Conservation (phyloP, 208 protist species). For the Acanthamoeba lenticulata region DNA sequence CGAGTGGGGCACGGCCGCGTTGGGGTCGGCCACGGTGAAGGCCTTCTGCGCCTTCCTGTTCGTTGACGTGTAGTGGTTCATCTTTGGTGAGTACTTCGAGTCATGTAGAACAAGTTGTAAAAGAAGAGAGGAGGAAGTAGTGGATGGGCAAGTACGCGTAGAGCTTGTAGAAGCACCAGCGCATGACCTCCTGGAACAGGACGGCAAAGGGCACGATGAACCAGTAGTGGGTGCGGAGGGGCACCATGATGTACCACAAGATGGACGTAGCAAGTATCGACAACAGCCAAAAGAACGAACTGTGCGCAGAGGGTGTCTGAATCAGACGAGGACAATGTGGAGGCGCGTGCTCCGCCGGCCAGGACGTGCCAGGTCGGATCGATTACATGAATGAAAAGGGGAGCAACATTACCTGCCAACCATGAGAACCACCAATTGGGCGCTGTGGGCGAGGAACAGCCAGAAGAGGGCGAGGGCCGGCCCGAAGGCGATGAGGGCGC, state of each 20-base stretch:
- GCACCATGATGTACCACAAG: background rate
- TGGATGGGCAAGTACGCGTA: background rate
- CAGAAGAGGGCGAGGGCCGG: background rate
- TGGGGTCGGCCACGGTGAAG: background rate
- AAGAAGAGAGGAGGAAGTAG: background rate
- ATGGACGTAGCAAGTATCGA: background rate
- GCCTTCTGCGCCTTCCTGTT: background rate
- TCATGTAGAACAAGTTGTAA: too few relatives aligned
- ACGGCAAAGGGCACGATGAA: constrained; percentile 16
- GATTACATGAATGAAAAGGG: background rate
- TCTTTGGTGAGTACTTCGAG: too few relatives aligned
- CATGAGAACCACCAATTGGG: background rate
- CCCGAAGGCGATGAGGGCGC: background rate
- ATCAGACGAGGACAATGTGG: too few relatives aligned
- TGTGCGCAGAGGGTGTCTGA: background rate
- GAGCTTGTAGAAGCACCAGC: background rate
- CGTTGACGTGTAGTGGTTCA: background rate
- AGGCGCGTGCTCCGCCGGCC: too few relatives aligned
- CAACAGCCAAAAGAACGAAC: constrained; percentile 23
- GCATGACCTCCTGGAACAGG: constrained; percentile 20
- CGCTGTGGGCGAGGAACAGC: background rate
- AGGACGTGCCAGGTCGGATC: too few relatives aligned
- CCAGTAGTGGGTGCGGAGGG: background rate
- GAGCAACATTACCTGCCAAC: background rate
- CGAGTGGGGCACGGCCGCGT: background rate